Percentiles rank a stretch among this genome's conserved stretches.
These are phyloP conservation scores for Xylaria grammica DNA, from an alignment of 495 filamentous ascomycete genomes.

Conservation along the genomic window DNA sequence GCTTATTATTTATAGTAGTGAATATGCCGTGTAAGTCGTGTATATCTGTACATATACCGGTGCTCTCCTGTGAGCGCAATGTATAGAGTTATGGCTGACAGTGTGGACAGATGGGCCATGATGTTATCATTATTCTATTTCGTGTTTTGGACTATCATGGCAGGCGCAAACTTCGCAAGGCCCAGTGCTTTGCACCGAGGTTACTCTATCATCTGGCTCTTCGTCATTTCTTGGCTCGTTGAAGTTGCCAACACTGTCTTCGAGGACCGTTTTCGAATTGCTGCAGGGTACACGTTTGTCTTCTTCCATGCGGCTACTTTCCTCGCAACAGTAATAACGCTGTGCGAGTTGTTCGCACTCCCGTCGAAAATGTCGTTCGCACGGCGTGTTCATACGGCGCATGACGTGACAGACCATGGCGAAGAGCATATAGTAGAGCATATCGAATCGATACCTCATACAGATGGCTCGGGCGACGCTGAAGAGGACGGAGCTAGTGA, in stretches of 20 bases:
- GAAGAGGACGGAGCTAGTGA: conserved; percentile 47
- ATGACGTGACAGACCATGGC: conserved; percentile 36
- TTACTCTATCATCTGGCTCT: conserved; percentile 86
- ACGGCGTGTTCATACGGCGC: conserved; percentile 50
- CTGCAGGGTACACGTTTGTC: conserved; percentile 80
- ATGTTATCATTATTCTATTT: conserved; percentile 82
- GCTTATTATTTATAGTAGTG: conserved; percentile 82
- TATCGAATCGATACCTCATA: conserved; percentile 35
- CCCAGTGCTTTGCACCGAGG: conserved; percentile 84
- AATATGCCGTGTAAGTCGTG: conserved; percentile 70
- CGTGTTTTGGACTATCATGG: conserved; percentile 81
- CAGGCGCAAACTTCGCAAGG: conserved; percentile 79
- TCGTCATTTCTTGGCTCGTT: conserved; percentile 70
- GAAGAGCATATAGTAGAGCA: conserved; percentile 40
- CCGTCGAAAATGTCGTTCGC: conserved; percentile 72
- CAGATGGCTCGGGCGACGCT: conserved; percentile 35
- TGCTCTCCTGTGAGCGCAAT: neutral
- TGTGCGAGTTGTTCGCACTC: conserved; percentile 80
- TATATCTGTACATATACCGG: conserved; percentile 13
- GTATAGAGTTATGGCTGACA: conserved; percentile 28
- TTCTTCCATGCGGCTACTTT: conserved; percentile 79
- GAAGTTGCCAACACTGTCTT: conserved; percentile 75
- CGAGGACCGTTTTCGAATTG: conserved; percentile 72
- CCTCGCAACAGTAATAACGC: conserved; percentile 71
- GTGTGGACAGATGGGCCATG: conserved; percentile 69